These are phyloP conservation scores for Sphenostylis stenocarpa DNA, from an alignment of 306 rosid species.

Conservation along the genomic window DNA sequence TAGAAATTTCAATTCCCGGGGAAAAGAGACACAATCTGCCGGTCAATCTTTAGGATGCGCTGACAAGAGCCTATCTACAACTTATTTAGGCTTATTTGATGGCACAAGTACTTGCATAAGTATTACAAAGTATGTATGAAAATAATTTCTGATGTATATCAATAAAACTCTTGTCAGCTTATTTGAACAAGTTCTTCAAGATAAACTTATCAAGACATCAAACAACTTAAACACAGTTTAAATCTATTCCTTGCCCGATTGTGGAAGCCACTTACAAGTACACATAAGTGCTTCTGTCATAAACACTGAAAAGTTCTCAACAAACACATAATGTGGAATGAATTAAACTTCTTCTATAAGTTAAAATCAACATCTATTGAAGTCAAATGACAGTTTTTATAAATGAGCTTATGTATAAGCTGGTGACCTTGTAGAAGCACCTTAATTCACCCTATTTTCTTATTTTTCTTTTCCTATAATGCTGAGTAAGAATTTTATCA, in stretches of 20 bases:
- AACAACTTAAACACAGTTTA: not conserved
- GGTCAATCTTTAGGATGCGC: not conserved
- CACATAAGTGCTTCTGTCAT: not conserved
- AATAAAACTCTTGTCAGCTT: not conserved
- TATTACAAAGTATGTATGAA: not conserved
- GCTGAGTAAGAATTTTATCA: not conserved
- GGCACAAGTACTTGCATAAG: not conserved
- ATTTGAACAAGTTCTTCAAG: not conserved
- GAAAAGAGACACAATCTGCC: slow-evolving; percentile 4
- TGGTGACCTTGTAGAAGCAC: not conserved
- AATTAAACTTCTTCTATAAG: not conserved
- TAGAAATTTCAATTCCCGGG: not conserved
- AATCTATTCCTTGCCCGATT: not conserved
- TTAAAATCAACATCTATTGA: not conserved
- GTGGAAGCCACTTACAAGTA: not conserved
- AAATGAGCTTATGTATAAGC: not conserved
- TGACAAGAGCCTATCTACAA: not conserved
- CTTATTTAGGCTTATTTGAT: not conserved
- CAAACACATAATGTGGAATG: not conserved
- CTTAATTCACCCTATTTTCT: not conserved
- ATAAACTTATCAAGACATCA: not conserved
- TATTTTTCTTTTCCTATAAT: not conserved
- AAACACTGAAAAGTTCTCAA: not conserved
- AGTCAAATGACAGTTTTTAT: not conserved
- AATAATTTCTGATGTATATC: not conserved